Base-by-base conservation (phyloP, 2,329 filamentous ascomycete genomes). In the Xylogone sp. region DNA sequence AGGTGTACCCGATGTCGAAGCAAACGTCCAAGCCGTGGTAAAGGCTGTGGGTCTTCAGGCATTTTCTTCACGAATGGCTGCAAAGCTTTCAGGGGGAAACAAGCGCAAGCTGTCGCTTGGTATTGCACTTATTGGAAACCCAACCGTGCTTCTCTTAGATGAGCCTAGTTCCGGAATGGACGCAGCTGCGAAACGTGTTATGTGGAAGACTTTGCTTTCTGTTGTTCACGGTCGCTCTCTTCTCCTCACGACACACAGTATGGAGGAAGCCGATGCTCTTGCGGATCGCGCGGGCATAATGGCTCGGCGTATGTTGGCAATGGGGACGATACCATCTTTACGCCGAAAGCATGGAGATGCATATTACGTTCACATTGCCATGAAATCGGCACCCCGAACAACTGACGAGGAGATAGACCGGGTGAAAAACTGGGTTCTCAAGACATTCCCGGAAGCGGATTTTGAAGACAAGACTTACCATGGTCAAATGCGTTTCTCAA, bases 191-290 rank as follows among this genome's bases (percentile, higher is more conserved):
- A 97, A 97, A 69, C 82, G 93, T 42, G 81, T 95, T 58, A 96
- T 97, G 88, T 97, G 93, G 93, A 83, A 83, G 51, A 96, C 91
- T 0, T 76, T 97, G 1, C 81, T 82, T 3, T 79, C 83, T 1
- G 84, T 92, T 3, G 84, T 87, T 0, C 80, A 83, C 0, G 90
- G 90, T 0, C 81, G 92, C n/a, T 88, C 86, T 0, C 82, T 97
- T 16, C 76, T 97, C 1, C 78, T 97, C 18, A 97, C 93, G 0
- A 97, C 93, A 0, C 93, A 97, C 68, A 89, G 83, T 46, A 96
- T 97, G 91, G 92, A 97, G 67, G 93, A 97, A 70, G 93, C 92
- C 0, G 90, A 96, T 63, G 91, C 91, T 1, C 76, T 97, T 2
- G 92, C 92, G 0, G 84, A 83, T 24, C 80, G 90, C 1, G 90